Conservation (phyloP, 371 early-diverging fungal genomes). For the Actinomortierella ambigua region DNA sequence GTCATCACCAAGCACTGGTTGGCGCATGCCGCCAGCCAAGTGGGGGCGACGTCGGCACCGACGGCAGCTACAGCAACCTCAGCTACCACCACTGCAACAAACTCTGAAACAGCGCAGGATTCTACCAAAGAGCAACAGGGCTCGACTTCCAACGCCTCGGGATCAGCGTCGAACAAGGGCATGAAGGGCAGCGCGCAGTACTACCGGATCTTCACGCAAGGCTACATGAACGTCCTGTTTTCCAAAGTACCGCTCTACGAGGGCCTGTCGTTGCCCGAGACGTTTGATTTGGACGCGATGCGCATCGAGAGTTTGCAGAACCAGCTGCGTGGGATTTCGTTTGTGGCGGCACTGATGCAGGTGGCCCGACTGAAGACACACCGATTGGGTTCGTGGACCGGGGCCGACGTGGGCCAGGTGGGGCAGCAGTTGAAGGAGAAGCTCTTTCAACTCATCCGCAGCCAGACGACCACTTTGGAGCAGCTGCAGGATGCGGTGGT, state of each 20-base stretch:
- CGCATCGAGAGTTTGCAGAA: conserved; percentile 35
- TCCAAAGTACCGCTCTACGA: conserved; percentile 15
- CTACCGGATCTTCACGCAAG: conserved; percentile 24
- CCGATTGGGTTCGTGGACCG: neutral
- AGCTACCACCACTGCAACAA: neutral
- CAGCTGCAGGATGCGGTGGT: conserved; percentile 18
- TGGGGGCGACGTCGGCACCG: neutral
- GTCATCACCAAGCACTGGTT: conserved; percentile 24
- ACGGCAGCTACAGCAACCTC: neutral
- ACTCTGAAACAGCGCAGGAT: neutral
- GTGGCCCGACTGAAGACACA: conserved; percentile 16
- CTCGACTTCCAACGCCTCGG: no score
- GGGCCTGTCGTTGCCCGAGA: conserved; percentile 18
- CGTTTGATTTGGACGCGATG: conserved; percentile 22
- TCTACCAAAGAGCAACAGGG: neutral
- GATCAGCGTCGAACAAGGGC: neutral
- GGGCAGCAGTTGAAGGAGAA: conserved; percentile 11
- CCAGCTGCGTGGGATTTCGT: conserved; percentile 25
- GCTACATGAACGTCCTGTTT: conserved; percentile 28
- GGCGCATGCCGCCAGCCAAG: conserved; percentile 6
- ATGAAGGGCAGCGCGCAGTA: conserved; percentile 9
- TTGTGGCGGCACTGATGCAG: conserved; percentile 27
- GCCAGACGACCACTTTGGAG: conserved; percentile 15
- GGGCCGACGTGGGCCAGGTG: no score
- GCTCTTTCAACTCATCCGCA: conserved; percentile 27